Base-by-base conservation (phyloP, 1,284 basidiomycete species). In the Ceratobasidium theobromae region DNA sequence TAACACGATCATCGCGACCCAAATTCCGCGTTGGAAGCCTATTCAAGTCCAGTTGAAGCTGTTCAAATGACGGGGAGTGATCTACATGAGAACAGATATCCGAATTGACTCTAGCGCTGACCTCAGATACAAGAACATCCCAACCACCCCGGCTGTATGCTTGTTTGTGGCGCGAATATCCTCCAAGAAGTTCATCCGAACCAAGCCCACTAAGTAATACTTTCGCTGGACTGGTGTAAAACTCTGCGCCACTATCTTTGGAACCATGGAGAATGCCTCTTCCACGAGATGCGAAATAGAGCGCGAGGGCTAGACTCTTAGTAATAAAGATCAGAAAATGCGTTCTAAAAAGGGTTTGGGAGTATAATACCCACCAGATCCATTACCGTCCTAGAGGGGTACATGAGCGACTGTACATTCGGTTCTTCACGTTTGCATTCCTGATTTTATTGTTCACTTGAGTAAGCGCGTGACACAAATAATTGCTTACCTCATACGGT, bases 111-210 rank as follows among this genome's bases (percentile, higher is more conserved):
- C 4, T 16, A 12, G 23, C 11, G 18, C 4, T 32, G 67, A 95
- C 91, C 82, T 98, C 95, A 32, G 87, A 79, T 32, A 94, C 81
- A 32, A 96, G 83, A 3, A 83, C 86, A 58, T 79, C 70, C 91
- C 91, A 95, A 3, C 87, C 84, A 18, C 80, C 82, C 3, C 76
- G 73, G 6, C 77, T 81, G 75, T 85, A 98, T 0, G 88, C 90
- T 9, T 86, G 84, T 12, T 93, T 84, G 78, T 98, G 95, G 53
- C 97, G 82, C 0, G 91, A 84, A 76, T 99, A 99, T 0, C 97
- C 97, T 1, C 93, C 97, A 0, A 99, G 81, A 28, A 98, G 81
- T 75, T 99, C 96, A 74, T 99, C 96, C 0, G 97, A 93, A 0
- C 97, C 97, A 1, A 99, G 79, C 0, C 97, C 97, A 67, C 88